phyloP scores from a whole-genome alignment of 2,329 filamentous ascomycete genomes.

The Ophiostoma piceae region DNA sequence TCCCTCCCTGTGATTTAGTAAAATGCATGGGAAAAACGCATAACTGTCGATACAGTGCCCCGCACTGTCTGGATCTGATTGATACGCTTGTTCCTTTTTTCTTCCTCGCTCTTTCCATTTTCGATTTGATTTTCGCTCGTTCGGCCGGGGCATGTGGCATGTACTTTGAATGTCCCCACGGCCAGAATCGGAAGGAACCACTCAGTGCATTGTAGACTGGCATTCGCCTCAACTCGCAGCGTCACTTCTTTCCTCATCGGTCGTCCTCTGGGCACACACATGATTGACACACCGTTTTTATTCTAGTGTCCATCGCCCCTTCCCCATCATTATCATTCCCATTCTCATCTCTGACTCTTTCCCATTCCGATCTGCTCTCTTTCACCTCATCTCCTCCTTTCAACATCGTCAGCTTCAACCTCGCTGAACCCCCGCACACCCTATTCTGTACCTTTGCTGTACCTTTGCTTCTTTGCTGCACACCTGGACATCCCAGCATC shows the following conservation, averaged over 20 bases:
- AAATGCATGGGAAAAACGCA: not conserved
- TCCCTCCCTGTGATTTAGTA: not conserved
- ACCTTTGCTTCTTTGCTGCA: not conserved
- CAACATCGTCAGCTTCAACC: not conserved
- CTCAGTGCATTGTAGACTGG: not conserved
- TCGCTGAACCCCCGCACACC: constrained; percentile 10
- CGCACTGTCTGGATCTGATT: constrained; percentile 16
- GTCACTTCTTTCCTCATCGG: constrained; percentile 14
- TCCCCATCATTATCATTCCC: not conserved
- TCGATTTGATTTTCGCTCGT: not conserved
- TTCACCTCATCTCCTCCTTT: not conserved
- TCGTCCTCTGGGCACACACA: not conserved
- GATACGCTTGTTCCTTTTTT: constrained; percentile 13
- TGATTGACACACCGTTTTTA: constrained; percentile 18
- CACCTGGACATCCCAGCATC: constrained; percentile 12
- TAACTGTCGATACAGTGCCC: constrained; percentile 16
- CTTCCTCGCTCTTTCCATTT: not conserved
- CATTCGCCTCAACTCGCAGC: not conserved
- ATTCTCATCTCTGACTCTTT: not conserved
- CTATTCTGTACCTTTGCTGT: not conserved
- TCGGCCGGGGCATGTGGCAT: not conserved
- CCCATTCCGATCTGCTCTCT: not conserved
- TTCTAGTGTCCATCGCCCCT: constrained; percentile 11
- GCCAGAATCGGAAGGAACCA: constrained; percentile 23
- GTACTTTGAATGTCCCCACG: constrained; percentile 13